Evolutionary conservation across 441 rosid species (phyloP), one percentile per base, ranked within the genome.

Genomic region (Populus tomentosa): DNA sequence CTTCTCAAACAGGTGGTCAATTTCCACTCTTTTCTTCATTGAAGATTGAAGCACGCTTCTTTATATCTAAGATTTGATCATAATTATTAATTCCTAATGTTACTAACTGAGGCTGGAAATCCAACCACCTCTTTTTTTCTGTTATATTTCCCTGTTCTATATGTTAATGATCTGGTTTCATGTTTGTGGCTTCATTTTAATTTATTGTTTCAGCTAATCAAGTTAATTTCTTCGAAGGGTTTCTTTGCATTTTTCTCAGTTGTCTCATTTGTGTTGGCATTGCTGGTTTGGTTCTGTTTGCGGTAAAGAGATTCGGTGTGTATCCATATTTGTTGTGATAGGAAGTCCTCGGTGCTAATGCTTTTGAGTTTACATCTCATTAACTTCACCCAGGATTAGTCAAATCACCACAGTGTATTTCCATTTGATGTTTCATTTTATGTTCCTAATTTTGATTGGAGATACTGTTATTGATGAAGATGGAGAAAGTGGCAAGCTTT

Each of bases 1-100:
- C 90, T 94, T 80, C 92, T 94, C 83, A 91, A 83, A 78, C 82
- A 85, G 92, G 98, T 92, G 32, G 32, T 30, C 35, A 75, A 75
- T 80, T 77, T 77, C 76, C 30, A 2, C 11, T 63, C 64, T 77
- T 76, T 80, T 61, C 64, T 53, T 30, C 61, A 16, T 53, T 53
- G 61, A 53, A 53, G 2, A n/a, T 42, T 70, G 42, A 62, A 6
- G 40, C 70, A 13, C 64, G 63, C 50, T 65, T 2, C 42, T 71
- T 67, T 63, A 6, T 67, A 33, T 26, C 10, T 6, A 65, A 23
- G 21, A 32, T 63, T 8, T 5, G 11, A 33, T 56, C 50, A 5
- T 53, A 2, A 2, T 53, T 53, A 5, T 53, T 53, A 53, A 53
- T 53, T 53, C 21, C n/a, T 53, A 16, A 53, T 18, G 6, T 5